A percentile compares a stretch with the other conserved stretches of the same genome.
Conservation (phyloP, 2,329 filamentous ascomycete genomes). For the Hymenoscyphus fraxineus region DNA sequence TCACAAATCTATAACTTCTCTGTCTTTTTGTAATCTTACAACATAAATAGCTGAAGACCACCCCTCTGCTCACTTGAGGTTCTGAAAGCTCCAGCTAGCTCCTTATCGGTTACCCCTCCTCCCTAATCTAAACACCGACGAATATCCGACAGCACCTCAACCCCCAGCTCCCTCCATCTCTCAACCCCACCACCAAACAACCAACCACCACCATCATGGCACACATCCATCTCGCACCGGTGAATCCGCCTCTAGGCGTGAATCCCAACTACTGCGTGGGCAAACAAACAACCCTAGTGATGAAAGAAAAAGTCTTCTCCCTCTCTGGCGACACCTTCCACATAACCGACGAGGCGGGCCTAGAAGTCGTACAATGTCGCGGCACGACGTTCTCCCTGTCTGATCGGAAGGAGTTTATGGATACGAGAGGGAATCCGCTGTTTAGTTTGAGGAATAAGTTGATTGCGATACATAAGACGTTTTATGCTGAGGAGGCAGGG, state of each 20-base stretch:
- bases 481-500: slow-evolving; percentile 25
- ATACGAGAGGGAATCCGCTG: slow-evolving; percentile 15
- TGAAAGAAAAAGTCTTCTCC: slow-evolving; percentile 60
- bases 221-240: slow-evolving; percentile 18
- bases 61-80: neutral
- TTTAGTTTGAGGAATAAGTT: slow-evolving; percentile 27
- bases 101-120: neutral
- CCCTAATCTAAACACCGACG: neutral
- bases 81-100: neutral
- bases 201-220: slow-evolving; percentile 8
- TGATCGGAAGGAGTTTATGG: slow-evolving; percentile 28
- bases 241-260: slow-evolving; percentile 25
- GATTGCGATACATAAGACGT: slow-evolving; percentile 27
- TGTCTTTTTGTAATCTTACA: no score
- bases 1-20: neutral
- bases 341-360: slow-evolving; percentile 52
- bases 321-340: slow-evolving; percentile 62
- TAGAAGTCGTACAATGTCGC: slow-evolving; percentile 31
- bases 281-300: slow-evolving; percentile 43
- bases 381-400: slow-evolving; percentile 24
- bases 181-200: neutral
- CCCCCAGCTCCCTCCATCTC: neutral
- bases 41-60: no score
- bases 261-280: slow-evolving; percentile 26
- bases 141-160: neutral